Base-by-base conservation (phyloP, 768 basidiomycete species). In the Termitomyces sp. region DNA sequence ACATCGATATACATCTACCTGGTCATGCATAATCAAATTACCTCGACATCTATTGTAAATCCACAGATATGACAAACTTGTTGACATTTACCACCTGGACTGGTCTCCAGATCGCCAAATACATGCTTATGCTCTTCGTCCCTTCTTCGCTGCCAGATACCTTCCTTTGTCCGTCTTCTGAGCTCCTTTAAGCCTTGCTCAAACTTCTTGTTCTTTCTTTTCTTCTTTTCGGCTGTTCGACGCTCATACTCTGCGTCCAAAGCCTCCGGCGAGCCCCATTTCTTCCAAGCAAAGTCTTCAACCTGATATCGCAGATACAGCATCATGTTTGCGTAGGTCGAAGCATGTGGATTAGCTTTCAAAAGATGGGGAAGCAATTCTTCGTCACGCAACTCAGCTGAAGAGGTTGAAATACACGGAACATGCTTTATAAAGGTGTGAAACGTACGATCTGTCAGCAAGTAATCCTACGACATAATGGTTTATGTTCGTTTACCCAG, bases 251-350 rank as follows among this genome's bases (percentile, higher is more conserved):
- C 61, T 42, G 52, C 45, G 30, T 58, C 55, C 28, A 56, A 36
- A 49, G 55, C 55, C 55, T 56, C 47, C 4, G 55, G 22, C 33
- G 91, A 54, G 14, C 53, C 53, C 53, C 50, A 51, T 97, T 99
- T 99, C 69, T 91, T 87, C 89, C 88, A 97, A 5, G 97, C 96
- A 72, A 95, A 98, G 46, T 87, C 91, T 70, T 99, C 97, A 2
- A 97, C 92, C 70, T 98, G 96, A 66, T 77, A 88, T 35, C 97
- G 86, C 5, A 98, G 90, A 68, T 90, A 49, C 22, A 99, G 80
- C 97, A 98, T 98, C 97, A 98, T 98, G 77, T 98, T 99, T 36
- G 91, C 90, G 68, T 91, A 99, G 0, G 95, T 98, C 13, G 94
- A 90, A 61, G 92, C 90, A 75, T 99, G 96, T 3, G 97, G 97